These are phyloP conservation scores for Monosporascus sp. DNA, from an alignment of 2,329 filamentous ascomycete genomes.

Conservation along the genomic window DNA sequence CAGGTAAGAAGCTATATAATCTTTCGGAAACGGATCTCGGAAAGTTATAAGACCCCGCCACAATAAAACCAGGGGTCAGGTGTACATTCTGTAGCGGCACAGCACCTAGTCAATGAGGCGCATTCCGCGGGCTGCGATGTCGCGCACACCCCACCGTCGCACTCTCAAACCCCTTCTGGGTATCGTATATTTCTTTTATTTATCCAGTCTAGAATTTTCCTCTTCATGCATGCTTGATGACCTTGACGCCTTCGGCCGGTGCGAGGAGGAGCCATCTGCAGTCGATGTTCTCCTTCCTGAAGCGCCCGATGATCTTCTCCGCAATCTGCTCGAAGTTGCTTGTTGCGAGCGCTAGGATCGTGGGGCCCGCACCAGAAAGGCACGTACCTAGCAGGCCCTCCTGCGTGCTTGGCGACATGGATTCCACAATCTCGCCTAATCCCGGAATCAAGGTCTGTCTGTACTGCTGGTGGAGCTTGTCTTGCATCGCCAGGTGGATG, in stretches of 20 bases:
- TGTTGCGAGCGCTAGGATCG: constrained; percentile 88
- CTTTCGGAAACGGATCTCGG: no score
- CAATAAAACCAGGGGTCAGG: no score
- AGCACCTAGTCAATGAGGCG: no score
- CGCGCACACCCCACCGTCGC: no score
- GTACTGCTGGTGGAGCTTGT: constrained; percentile 97
- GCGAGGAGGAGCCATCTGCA: constrained; percentile 87
- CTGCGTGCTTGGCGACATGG: constrained; percentile 82
- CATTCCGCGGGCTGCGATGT: no score
- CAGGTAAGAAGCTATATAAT: no score
- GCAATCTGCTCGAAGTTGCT: constrained; percentile 86
- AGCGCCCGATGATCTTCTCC: constrained; percentile 66
- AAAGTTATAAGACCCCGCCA: no score
- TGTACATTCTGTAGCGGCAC: no score
- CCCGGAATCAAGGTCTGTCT: constrained; percentile 87
- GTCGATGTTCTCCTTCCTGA: constrained; percentile 66
- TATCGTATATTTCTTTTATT: neutral
- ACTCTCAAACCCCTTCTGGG: neutral
- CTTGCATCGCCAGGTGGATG: constrained; percentile 98
- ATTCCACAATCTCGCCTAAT: constrained; percentile 82
- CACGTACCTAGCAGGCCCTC: constrained; percentile 90
- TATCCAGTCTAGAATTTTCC: neutral
- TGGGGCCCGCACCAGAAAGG: constrained; percentile 89
- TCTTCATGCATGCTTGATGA: constrained; percentile 10
- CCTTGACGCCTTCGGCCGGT: constrained; percentile 66